Percentiles rank a stretch among this genome's conserved stretches.
Conservation (phyloP, 2,329 filamentous ascomycete genomes). For the Coniochaeta sp. region DNA sequence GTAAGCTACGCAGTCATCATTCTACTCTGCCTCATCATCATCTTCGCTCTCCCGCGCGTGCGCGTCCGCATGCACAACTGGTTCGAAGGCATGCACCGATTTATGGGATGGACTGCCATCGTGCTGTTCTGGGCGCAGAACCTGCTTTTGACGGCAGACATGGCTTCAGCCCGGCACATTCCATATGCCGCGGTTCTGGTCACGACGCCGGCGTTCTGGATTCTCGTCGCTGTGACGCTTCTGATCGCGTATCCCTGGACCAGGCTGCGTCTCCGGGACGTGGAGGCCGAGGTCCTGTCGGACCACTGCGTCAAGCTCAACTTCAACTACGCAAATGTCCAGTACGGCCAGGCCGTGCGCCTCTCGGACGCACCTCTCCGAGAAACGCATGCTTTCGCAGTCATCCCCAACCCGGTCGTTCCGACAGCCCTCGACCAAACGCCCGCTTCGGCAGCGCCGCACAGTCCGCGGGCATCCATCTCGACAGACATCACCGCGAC, state of each 20-base stretch:
- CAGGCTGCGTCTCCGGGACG: slow-evolving; percentile 58
- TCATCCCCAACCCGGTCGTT: slow-evolving; percentile 51
- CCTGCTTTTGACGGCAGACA: slow-evolving; percentile 43
- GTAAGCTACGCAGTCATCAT: slow-evolving; percentile 19
- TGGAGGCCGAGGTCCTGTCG: slow-evolving; percentile 61
- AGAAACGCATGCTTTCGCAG: slow-evolving; percentile 73
- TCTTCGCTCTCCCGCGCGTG: slow-evolving; percentile 20
- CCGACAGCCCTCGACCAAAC: slow-evolving; percentile 2
- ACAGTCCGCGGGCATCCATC: too few relatives aligned
- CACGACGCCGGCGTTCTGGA: slow-evolving; percentile 52
- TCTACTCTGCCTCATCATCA: slow-evolving; percentile 19
- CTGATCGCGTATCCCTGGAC: slow-evolving; percentile 69
- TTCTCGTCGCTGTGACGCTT: slow-evolving; percentile 55
- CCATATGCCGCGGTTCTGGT: slow-evolving; percentile 28
- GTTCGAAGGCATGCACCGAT: slow-evolving; percentile 27
- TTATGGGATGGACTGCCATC: slow-evolving; percentile 23
- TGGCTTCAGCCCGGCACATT: slow-evolving; percentile 21
- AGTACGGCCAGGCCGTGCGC: slow-evolving; percentile 49
- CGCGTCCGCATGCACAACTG: slow-evolving; percentile 22
- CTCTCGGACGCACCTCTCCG: slow-evolving; percentile 55
- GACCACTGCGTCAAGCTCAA: slow-evolving; percentile 65
- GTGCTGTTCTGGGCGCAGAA: slow-evolving; percentile 57
- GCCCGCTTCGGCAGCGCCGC: background rate
- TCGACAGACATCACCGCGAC: background rate
- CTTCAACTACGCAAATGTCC: slow-evolving; percentile 56